A percentile compares a stretch with the other conserved stretches of the same genome.
Evolutionary conservation across 2,329 filamentous ascomycete species (phyloP).

Genomic region (Aspergillus ochraceus): DNA sequence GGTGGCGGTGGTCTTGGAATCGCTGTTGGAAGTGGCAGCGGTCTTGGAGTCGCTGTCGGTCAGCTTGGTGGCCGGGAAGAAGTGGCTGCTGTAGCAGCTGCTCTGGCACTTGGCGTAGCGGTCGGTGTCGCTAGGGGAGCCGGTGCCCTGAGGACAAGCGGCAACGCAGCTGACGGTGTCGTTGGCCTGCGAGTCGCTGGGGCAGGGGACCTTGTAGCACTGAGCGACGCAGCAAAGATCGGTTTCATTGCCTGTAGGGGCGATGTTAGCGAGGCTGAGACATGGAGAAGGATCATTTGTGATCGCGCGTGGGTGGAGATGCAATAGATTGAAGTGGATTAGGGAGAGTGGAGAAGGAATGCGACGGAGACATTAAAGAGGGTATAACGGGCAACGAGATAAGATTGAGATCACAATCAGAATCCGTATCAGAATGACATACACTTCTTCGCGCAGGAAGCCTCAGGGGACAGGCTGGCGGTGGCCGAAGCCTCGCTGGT

Average conservation of each 20-base stretch:
- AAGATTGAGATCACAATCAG: neutral
- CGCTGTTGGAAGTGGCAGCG: slow-evolving; percentile 10
- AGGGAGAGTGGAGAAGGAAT: neutral
- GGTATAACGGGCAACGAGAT: neutral
- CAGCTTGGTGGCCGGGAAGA: slow-evolving; percentile 39
- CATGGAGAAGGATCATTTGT: neutral
- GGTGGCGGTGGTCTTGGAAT: slow-evolving; percentile 13
- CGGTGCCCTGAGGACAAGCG: slow-evolving; percentile 55
- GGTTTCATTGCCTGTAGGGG: slow-evolving; percentile 35
- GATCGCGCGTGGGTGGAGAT: neutral
- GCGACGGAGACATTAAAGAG: neutral
- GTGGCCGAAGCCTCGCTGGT: slow-evolving; percentile 31
- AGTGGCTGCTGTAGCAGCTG: slow-evolving; percentile 51
- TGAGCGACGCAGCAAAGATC: slow-evolving; percentile 54
- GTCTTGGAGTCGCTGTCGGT: slow-evolving; percentile 17
- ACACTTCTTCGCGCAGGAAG: slow-evolving; percentile 40
- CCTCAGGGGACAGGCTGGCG: slow-evolving; percentile 33
- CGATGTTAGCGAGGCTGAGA: neutral
- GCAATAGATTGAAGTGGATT: neutral
- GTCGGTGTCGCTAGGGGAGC: slow-evolving; percentile 46
- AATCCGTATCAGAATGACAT: neutral
- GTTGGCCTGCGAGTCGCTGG: slow-evolving; percentile 51
- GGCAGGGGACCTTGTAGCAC: slow-evolving; percentile 54
- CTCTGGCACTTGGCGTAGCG: slow-evolving; percentile 51
- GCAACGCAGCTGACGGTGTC: slow-evolving; percentile 54